Evolutionary conservation across 1,139 yeast genomes (phyloP), one percentile per base, ranked within the genome.

Genomic region (Pichia sp.): DNA sequence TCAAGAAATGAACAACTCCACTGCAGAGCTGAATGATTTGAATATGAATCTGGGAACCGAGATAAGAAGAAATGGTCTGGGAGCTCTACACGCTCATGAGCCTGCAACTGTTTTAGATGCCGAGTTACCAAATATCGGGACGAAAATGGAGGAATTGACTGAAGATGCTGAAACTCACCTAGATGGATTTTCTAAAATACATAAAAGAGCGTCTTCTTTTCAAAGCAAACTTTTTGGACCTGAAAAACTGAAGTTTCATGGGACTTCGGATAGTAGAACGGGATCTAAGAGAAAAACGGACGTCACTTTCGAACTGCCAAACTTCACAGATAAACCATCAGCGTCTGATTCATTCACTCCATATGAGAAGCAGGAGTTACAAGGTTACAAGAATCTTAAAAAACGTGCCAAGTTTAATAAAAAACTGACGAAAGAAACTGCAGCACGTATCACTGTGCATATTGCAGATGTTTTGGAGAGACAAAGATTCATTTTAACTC

Each of bases 391-490:
- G 39, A 48, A 53, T 37, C 44, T 53, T 18, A 53, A 47, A 37
- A 54, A 47, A 45, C 53, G 55, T 44, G 50, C 55, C n/a, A 53
- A 45, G 10, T 49, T 55, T 61, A 59, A 56, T 56, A 66, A 70
- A 49, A 50, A 45, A 8, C 7, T 53, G 13, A 53, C 44, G n/a
- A 57, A 42, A 18, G 61, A 59, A 50, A 77, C 74, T 36, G 74
- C 77, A 22, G 77, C 83, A 22, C 78, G 85, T 53, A 89, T 90
- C 62, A 89, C 97, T 0, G 93, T 89, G 16, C 97, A 90, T 64
- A 87, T 90, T 60, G 95, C 96, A 0, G 96, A 87, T 62, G 79
- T 88, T 16, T 71, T 90, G 42, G 96, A 89, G 65, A 78, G 96
- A 54, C 96, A 90, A 65, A 72, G 91, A 51, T 91, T 91, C 62